Percentiles rank a stretch among this genome's conserved stretches.
These are phyloP conservation scores for Eimeria falciformis DNA, from an alignment of 169 alveolate genomes.

Conservation along the genomic window DNA sequence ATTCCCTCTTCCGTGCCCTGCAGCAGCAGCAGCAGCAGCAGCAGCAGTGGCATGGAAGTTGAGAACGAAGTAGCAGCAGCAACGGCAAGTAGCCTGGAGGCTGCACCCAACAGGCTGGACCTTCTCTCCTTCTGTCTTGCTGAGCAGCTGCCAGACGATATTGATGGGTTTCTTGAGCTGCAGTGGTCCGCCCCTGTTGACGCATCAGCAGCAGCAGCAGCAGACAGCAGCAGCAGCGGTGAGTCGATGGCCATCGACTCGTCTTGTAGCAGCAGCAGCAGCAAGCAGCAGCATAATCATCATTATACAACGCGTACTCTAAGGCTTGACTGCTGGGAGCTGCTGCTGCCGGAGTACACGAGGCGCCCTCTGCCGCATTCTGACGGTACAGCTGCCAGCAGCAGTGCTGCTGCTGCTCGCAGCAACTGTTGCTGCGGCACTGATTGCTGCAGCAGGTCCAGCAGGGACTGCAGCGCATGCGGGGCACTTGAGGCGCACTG, in stretches of 20 bases:
- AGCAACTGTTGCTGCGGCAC: slow-evolving; percentile 32
- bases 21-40: slow-evolving; percentile 38
- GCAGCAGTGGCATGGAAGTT: slow-evolving; percentile 44
- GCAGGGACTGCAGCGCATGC: slow-evolving; percentile 50
- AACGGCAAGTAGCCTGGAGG: background rate
- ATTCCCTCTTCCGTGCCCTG: background rate
- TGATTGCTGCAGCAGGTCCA: slow-evolving; percentile 68
- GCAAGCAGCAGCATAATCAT: background rate
- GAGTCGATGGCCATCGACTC: slow-evolving; percentile 41
- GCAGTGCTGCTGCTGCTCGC: slow-evolving; percentile 48
- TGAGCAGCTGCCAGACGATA: slow-evolving; percentile 40
- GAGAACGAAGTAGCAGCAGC: slow-evolving; percentile 40
- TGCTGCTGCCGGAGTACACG: slow-evolving; percentile 58
- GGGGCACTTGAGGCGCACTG: slow-evolving; percentile 57
- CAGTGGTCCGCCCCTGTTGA: slow-evolving; percentile 54
- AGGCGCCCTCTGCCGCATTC: slow-evolving; percentile 36
- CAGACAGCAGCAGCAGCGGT: slow-evolving; percentile 47
- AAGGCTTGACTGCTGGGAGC: slow-evolving; percentile 49
- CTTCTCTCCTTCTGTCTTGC: slow-evolving; percentile 57
- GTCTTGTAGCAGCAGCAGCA: slow-evolving; percentile 10
- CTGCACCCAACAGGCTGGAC: slow-evolving; percentile 58
- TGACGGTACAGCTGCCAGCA: slow-evolving; percentile 9
- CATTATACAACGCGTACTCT: slow-evolving; percentile 25
- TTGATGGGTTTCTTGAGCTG: slow-evolving; percentile 70
- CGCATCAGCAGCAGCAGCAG: slow-evolving; percentile 22